Conservation (phyloP, 2,329 filamentous ascomycete genomes). For the Parascedosporium putredinis region DNA sequence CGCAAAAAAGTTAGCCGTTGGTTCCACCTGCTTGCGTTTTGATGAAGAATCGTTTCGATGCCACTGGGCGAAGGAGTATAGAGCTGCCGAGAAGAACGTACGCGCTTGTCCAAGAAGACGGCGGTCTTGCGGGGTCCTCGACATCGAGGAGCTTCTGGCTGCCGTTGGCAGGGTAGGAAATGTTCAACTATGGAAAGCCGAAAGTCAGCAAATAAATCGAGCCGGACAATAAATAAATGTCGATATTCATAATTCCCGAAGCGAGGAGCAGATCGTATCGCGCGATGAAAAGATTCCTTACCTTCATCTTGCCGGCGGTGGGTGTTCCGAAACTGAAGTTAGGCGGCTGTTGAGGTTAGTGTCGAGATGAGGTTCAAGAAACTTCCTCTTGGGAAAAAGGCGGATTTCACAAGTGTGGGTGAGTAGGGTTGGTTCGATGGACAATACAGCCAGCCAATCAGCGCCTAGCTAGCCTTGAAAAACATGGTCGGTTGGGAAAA, state of each 20-base stretch:
- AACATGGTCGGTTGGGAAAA: not conserved
- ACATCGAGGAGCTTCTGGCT: slow-evolving; percentile 98
- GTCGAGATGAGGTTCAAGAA: slow-evolving; percentile 6
- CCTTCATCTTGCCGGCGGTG: slow-evolving; percentile 38
- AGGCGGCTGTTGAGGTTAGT: slow-evolving; percentile 5
- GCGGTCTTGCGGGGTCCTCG: slow-evolving; percentile 98
- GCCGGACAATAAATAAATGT: not conserved
- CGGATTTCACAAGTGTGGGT: slow-evolving; percentile 27
- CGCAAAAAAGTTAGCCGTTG: slow-evolving; percentile 9
- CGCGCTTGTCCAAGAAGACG: slow-evolving; percentile 97
- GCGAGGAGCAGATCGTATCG: too few species aligned
- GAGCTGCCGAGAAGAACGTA: too few species aligned
- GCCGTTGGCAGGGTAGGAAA: slow-evolving; percentile 93
- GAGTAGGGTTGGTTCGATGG: slow-evolving; percentile 27
- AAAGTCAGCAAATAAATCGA: slow-evolving; percentile 26
- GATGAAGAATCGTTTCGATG: too few species aligned
- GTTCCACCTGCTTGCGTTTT: slow-evolving; percentile 3
- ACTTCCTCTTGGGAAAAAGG: slow-evolving; percentile 4
- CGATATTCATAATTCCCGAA: not conserved
- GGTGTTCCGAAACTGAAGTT: slow-evolving; percentile 4
- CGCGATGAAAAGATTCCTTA: too few species aligned
- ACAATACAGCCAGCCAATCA: slow-evolving; percentile 22
- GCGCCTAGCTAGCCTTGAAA: not conserved
- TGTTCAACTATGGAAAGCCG: slow-evolving; percentile 44
- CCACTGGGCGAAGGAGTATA: too few species aligned